A percentile compares a stretch with the other conserved stretches of the same genome.
Evolutionary conservation across 2,329 filamentous ascomycete genomes (phyloP).

Genomic region (Apiospora pterosperma): DNA sequence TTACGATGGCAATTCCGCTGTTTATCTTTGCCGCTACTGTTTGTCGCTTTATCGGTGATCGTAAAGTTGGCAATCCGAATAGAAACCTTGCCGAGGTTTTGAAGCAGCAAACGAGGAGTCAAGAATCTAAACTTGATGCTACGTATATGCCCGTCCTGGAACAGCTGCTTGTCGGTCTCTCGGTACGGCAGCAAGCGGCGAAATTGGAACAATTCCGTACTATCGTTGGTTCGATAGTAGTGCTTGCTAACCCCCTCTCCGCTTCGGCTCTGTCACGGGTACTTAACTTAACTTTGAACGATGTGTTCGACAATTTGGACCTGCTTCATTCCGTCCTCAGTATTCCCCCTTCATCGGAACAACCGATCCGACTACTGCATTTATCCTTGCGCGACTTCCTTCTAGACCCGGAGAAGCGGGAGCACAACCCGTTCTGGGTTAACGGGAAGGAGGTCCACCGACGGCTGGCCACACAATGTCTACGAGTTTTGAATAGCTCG

Average conservation of each 20-base stretch:
- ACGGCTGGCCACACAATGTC: neutral
- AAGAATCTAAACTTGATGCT: neutral
- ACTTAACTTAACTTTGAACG: neutral
- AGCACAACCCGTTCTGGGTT: neutral
- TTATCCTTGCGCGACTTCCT: neutral
- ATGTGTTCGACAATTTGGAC: neutral
- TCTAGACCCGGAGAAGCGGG: neutral
- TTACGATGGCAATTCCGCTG: neutral
- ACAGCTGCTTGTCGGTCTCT: neutral
- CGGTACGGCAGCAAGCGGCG: neutral
- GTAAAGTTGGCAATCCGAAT: neutral
- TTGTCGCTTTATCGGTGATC: neutral
- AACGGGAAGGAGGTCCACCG: neutral
- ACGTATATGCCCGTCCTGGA: too few species aligned
- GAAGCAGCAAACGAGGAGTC: neutral
- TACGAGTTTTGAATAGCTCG: neutral
- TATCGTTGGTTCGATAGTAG: neutral
- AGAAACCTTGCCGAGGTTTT: neutral
- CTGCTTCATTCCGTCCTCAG: neutral
- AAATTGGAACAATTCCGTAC: neutral
- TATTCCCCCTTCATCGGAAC: neutral
- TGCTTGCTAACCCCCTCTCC: neutral
- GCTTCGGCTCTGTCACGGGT: neutral
- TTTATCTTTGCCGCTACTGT: neutral
- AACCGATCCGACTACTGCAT: neutral